These are phyloP conservation scores for Podaxis sp. DNA, from an alignment of 768 basidiomycete genomes.

Conservation along the genomic window DNA sequence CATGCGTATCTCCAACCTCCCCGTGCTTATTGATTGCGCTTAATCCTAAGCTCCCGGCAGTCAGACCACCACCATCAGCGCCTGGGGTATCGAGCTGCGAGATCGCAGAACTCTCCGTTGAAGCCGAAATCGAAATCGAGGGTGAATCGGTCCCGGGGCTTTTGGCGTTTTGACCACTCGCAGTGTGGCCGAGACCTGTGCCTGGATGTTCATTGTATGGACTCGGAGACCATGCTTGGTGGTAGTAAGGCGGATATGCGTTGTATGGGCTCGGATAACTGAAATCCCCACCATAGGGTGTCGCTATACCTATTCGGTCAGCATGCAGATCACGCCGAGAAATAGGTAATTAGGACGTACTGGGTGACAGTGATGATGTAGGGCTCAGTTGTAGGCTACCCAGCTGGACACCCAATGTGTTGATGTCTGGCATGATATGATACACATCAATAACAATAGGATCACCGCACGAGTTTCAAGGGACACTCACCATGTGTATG, in stretches of 20 bases:
- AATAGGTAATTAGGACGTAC: neutral
- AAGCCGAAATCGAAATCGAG: constrained; percentile 1
- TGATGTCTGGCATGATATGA: constrained; percentile 7
- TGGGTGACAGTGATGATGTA: neutral
- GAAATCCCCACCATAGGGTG: neutral
- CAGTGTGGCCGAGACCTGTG: constrained; percentile 15
- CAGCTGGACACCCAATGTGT: neutral
- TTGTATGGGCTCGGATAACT: constrained; percentile 4
- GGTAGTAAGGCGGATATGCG: constrained; percentile 5
- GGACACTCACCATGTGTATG: constrained; percentile 2
- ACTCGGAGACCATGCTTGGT: constrained; percentile 5
- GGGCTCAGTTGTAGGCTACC: constrained; percentile 2
- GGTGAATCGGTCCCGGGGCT: constrained; percentile 11
- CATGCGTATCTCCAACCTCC: constrained; percentile 8
- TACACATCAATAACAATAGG: neutral
- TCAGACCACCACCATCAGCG: neutral
- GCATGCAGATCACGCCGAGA: neutral
- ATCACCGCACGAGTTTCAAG: neutral
- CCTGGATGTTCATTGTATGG: constrained; percentile 1
- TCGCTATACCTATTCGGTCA: neutral
- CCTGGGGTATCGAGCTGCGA: constrained; percentile 1
- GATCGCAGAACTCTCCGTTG: neutral
- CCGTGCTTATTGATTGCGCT: neutral
- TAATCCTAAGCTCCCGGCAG: neutral
- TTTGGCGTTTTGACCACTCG: constrained; percentile 12